Evolutionary conservation across 2,329 filamentous ascomycete species (phyloP).

Genomic region (Aureobasidium leucospermi): DNA sequence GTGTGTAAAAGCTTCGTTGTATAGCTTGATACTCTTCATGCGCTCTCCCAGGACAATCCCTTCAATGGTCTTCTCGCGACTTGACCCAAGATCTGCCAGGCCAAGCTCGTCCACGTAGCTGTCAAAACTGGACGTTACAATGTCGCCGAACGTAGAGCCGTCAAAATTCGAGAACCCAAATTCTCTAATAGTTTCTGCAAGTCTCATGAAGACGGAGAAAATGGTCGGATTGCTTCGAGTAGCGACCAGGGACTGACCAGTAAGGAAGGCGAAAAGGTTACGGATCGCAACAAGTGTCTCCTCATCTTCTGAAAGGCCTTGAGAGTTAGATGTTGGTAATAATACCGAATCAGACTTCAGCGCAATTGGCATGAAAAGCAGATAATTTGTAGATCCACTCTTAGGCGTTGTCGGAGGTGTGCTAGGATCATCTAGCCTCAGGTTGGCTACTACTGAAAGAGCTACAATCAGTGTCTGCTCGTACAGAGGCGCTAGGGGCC

Average conservation of each 20-base stretch:
- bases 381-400: constrained; percentile 44
- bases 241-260: constrained; percentile 55
- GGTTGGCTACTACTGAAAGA: constrained; percentile 20
- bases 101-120: constrained; percentile 70
- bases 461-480: background rate
- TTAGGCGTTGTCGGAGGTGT: constrained; percentile 29
- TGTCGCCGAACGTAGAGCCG: constrained; percentile 56
- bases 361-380: constrained; percentile 53
- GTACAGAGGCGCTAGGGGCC: background rate
- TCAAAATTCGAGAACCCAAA: constrained; percentile 57
- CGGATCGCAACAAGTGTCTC: constrained; percentile 53
- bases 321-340: constrained; percentile 14
- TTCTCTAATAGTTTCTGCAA: constrained; percentile 49
- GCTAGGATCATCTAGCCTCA: constrained; percentile 23
- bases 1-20: constrained; percentile 87
- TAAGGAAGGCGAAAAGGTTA: constrained; percentile 57
- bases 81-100: constrained; percentile 72
- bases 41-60: constrained; percentile 81
- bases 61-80: constrained; percentile 82
- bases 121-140: constrained; percentile 57
- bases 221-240: constrained; percentile 48
- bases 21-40: constrained; percentile 74
- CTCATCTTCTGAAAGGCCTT: constrained; percentile 12
- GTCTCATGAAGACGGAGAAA: constrained; percentile 55
- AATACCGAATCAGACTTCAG: constrained; percentile 41